Conservation (phyloP, 1,139 yeast species). For the Kazachstania sp. region DNA sequence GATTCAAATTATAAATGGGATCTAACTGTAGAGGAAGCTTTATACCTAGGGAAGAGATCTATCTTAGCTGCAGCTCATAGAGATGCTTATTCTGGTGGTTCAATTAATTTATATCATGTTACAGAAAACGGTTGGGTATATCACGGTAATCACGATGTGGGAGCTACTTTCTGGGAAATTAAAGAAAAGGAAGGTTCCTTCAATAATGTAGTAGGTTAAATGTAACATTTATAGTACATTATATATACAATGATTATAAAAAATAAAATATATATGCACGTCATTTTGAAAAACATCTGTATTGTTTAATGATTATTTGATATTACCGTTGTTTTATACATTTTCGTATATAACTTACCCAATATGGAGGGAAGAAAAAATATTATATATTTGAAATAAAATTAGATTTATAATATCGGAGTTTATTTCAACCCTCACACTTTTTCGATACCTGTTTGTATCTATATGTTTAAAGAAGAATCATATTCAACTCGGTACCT, state of each 20-base stretch:
- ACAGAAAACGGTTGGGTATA: slow-evolving; percentile 90
- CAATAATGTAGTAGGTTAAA: slow-evolving; percentile 68
- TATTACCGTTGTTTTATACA: neutral
- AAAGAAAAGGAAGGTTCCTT: slow-evolving; percentile 84
- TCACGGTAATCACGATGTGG: slow-evolving; percentile 94
- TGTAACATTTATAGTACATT: neutral
- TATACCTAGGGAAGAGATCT: slow-evolving; percentile 88
- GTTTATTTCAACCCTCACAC: too few species aligned
- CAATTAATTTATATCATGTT: slow-evolving; percentile 85
- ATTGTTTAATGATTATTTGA: neutral
- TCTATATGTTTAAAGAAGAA: too few species aligned
- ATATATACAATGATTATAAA: slow-evolving; percentile 3
- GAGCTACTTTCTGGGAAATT: slow-evolving; percentile 84
- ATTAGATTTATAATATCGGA: neutral
- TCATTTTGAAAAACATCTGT: neutral
- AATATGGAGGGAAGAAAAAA: neutral
- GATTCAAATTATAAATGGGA: slow-evolving; percentile 92
- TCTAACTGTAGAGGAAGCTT: slow-evolving; percentile 81
- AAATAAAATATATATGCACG: neutral
- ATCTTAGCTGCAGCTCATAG: slow-evolving; percentile 97
- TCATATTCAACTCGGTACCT: too few species aligned
- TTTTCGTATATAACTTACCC: neutral
- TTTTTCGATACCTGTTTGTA: too few species aligned
- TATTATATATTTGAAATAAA: neutral
- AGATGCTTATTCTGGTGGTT: slow-evolving; percentile 98